A percentile compares a stretch with the other conserved stretches of the same genome.
phyloP scores from a whole-genome alignment of 331 rosid genomes.

The Pyrus hybrid region DNA sequence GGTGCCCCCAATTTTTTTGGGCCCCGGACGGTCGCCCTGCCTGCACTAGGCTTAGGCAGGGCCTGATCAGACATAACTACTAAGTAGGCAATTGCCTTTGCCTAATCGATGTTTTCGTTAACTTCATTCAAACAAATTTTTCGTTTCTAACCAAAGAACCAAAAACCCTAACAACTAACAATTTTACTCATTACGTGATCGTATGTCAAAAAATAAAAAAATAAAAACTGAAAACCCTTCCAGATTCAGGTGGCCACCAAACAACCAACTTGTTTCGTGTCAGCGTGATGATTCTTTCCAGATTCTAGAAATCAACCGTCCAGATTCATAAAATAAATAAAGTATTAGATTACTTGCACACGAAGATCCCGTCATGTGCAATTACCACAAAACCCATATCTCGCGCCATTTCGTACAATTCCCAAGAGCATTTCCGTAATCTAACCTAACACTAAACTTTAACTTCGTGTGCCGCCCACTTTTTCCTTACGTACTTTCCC shows the following conservation, averaged over 20 bases:
- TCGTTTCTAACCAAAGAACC: not conserved
- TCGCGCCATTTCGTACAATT: not conserved
- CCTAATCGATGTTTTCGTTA: not conserved
- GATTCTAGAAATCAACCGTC: conserved; percentile 8
- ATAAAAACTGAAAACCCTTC: no score
- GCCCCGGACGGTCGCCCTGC: no score
- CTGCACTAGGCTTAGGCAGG: no score
- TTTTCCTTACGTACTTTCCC: not conserved
- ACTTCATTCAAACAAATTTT: not conserved
- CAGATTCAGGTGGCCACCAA: conserved; percentile 4
- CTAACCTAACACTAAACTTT: conserved; percentile 1
- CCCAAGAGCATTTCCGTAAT: conserved; percentile 11
- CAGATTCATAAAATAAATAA: not conserved
- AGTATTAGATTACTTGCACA: conserved; percentile 9
- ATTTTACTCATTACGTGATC: no score
- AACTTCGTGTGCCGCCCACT: conserved; percentile 48
- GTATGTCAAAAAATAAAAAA: no score
- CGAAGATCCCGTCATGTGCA: conserved; percentile 1
- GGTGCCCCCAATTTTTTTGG: no score
- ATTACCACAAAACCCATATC: not conserved
- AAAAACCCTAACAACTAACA: not conserved
- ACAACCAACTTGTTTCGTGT: not conserved
- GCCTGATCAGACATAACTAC: not conserved
- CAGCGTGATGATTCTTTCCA: not conserved
- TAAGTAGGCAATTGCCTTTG: not conserved